Percentiles rank a stretch among this genome's conserved stretches.
phyloP scores from a whole-genome alignment of 176 grass and related monocot species.

The Otatea glauca region DNA sequence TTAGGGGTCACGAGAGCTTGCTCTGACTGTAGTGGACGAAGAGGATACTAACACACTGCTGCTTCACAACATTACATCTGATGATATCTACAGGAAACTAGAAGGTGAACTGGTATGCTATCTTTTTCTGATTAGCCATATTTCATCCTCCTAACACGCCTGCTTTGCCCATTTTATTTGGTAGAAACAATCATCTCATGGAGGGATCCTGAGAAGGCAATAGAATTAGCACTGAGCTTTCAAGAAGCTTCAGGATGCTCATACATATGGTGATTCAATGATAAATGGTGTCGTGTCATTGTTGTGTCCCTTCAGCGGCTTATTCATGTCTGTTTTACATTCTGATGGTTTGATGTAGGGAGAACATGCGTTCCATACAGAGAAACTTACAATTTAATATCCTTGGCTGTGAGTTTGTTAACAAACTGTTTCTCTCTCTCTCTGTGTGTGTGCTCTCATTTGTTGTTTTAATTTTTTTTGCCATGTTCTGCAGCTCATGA shows the following conservation, averaged over 20 bases:
- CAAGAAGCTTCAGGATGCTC: slow-evolving; percentile 78
- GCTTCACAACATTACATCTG: slow-evolving; percentile 67
- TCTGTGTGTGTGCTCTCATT: slow-evolving; percentile 3
- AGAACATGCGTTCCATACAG: slow-evolving; percentile 56
- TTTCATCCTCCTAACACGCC: slow-evolving; percentile 27
- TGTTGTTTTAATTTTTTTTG: slow-evolving; percentile 43
- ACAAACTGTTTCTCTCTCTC: slow-evolving; percentile 21
- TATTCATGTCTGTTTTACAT: slow-evolving; percentile 44
- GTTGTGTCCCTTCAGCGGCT: slow-evolving; percentile 29
- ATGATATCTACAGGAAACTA: slow-evolving; percentile 91
- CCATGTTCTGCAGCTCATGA: slow-evolving; percentile 54
- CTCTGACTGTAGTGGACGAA: slow-evolving; percentile 76
- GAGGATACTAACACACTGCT: slow-evolving; percentile 66
- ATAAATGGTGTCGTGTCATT: slow-evolving; percentile 47
- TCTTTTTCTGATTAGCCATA: slow-evolving; percentile 1
- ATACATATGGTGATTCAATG: slow-evolving; percentile 74
- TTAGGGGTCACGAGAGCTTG: slow-evolving; percentile 70
- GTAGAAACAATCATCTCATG: slow-evolving; percentile 84
- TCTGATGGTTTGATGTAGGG: slow-evolving; percentile 62
- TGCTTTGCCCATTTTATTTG: slow-evolving; percentile 39
- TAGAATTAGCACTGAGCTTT: slow-evolving; percentile 81
- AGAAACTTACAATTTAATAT: slow-evolving; percentile 60
- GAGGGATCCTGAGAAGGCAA: slow-evolving; percentile 72
- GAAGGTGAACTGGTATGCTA: slow-evolving; percentile 55
- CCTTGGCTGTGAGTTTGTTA: slow-evolving; percentile 54